Conservation (phyloP, 345 rosid species). For the Stellera chamaejasme region DNA sequence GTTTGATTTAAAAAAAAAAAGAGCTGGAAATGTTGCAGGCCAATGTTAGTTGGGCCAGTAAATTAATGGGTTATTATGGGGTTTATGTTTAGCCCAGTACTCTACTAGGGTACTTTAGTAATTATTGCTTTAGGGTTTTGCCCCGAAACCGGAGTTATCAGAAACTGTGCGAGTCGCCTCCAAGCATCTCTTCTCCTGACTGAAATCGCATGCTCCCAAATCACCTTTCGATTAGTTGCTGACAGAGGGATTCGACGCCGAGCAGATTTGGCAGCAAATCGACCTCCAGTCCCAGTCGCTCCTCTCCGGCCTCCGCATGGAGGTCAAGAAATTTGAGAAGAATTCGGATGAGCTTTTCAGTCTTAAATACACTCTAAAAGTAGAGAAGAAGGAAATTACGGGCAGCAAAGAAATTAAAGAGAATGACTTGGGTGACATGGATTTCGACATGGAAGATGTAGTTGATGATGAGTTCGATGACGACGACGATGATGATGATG, state of each 20-base stretch:
- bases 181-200: conserved; percentile 41
- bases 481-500: conserved; percentile 22
- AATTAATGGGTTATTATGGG: too few species aligned
- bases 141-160: conserved; percentile 46
- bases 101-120: too few species aligned
- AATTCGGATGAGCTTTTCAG: conserved; percentile 43
- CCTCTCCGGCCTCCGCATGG: conserved; percentile 43
- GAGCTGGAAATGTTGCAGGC: too few species aligned
- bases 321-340: conserved; percentile 48
- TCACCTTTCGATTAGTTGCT: conserved; percentile 64
- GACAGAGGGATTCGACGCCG: conserved; percentile 72
- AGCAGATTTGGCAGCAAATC: conserved; percentile 97
- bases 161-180: conserved; percentile 50
- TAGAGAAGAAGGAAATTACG: conserved; percentile 9
- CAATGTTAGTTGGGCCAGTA: too few species aligned
- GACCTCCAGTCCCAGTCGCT: conserved; percentile 70
- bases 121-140: conserved; percentile 8
- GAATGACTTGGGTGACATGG: conserved; percentile 11
- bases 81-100: too few species aligned
- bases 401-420: conserved; percentile 1
- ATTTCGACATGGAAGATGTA: conserved; percentile 26
- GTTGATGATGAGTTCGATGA: conserved; percentile 35
- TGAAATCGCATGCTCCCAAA: conserved; percentile 47
- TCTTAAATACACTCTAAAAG: conserved; percentile 19
- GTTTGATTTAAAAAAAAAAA: too few species aligned